Evolutionary conservation across 176 grass and related monocot genomes (phyloP), one percentile per base, ranked within the genome.

Genomic region (Phoenix dactylifera): DNA sequence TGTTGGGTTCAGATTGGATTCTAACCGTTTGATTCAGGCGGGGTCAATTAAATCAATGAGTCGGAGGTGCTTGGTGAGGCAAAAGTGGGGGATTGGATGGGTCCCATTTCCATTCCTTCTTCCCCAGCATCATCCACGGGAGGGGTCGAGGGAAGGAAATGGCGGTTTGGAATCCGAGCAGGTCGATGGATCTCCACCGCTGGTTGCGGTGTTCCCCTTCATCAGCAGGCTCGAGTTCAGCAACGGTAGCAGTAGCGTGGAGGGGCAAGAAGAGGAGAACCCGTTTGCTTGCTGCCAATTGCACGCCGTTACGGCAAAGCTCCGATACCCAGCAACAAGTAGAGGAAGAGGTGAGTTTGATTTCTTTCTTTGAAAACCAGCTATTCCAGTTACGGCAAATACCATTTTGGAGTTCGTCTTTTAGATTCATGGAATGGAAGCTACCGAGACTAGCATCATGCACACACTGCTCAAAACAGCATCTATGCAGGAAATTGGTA

Each of bases 331-430:
- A 67, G 24, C n/a, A 35, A 22, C 24, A 67, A 35, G 65, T 5
- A 1, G 65, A 39, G 51, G 18, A 67, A 67, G 65, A 39, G 65
- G 65, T 35, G 24, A 67, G 51, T 51, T 67, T 26, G 5, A 14
- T 66, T 17, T 17, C 18, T 52, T 26, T 26, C 22, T 12, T 26
- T 52, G 18, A 51, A 25, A 52, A 51, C 50, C 15, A n/a, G 19
- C 14, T 3, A 25, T 44, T 3, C 35, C 35, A 7, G 12, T 12
- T 9, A 14, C 7, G 20, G 20, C 0, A 20, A 20, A 20, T 20
- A 44, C 35, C 10, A 44, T 44, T 44, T 10, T 44, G 35, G 35
- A 44, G 35, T 44, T 44, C 1, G 2, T 44, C 35, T 44, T 44
- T 44, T 12, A 14, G 35, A 44, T 44, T 14, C 2, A 44, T 14